Evolutionary conservation across 148 eudicot genomes (phyloP), one percentile per base, ranked within the genome.

Genomic region (Pouteria glomerata): DNA sequence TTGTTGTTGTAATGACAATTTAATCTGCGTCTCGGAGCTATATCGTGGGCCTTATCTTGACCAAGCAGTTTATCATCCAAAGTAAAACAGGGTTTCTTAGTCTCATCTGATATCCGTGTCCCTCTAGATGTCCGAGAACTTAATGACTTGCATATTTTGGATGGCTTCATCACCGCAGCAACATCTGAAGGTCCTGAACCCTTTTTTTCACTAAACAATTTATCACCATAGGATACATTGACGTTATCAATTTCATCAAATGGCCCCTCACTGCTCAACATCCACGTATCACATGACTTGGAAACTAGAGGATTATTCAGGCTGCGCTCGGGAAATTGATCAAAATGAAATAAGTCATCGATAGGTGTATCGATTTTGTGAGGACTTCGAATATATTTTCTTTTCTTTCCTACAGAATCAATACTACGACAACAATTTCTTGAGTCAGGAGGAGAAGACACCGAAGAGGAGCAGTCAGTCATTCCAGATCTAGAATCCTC

Each of bases 401-500:
- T 56, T 76, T 84, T 90, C 79, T 80, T 87, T 77, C 76, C 79
- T 69, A 66, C 84, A 27, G 81, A 81, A 68, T 44, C 83, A 73
- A 68, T 69, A 71, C 81, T 85, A 68, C 50, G 44, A 42, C 58
- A 79, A 63, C 51, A 66, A 70, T 71, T 82, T 39, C 78, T 90
- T 6, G 89, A 85, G 51, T 88, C 92, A 23, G 88, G 89, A 80
- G 84, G 84, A 69, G 96, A 92, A 51, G 93, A 96, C 37, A 90
- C 84, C 30, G 97, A 96, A 34, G 99, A 91, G 55, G 93, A 96
- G 82, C 95, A 89, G 56, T 92, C 96, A 30, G 97, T 92, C 79
- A 85, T 74, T 74, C 87, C 92, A 52, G 99, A 96, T 80, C 81
- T 87, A 50, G 92, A 80, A 74, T 90, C 97, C 75, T 96, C 99